A percentile compares a stretch with the other conserved stretches of the same genome.
These are phyloP conservation scores for Nakaseomyces sp. DNA, from an alignment of 1,139 yeast species.

Conservation along the genomic window DNA sequence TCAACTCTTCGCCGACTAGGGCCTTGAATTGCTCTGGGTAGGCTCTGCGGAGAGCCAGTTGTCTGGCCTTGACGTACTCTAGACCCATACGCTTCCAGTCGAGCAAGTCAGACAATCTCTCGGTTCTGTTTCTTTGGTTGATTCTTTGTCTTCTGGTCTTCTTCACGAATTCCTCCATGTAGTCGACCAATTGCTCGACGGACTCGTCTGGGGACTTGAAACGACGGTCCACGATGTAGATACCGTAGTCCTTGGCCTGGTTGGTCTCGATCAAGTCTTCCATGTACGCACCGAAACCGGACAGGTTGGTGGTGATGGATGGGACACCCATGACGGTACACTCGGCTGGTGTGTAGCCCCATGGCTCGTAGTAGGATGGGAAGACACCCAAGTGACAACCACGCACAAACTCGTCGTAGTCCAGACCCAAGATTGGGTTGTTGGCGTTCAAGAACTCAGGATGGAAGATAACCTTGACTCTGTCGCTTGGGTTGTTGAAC, in stretches of 20 bases:
- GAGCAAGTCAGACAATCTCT: conserved; percentile 79
- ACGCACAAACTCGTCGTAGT: conserved; percentile 94
- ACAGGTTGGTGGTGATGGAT: conserved; percentile 90
- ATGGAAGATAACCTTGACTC: conserved; percentile 93
- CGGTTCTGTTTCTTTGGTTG: conserved; percentile 95
- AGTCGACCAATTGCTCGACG: conserved; percentile 79
- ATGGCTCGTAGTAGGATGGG: conserved; percentile 97
- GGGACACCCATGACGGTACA: conserved; percentile 99
- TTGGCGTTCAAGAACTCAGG: conserved; percentile 94
- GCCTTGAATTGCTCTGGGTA: conserved; percentile 77
- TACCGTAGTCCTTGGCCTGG: conserved; percentile 83
- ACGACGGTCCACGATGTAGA: conserved; percentile 92
- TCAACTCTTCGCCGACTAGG: conserved; percentile 33
- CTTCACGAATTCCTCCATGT: conserved; percentile 80
- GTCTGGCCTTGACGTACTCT: conserved; percentile 92
- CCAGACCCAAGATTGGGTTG: conserved; percentile 87
- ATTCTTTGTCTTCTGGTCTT: conserved; percentile 95
- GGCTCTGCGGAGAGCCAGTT: conserved; percentile 83
- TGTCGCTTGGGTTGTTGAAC: conserved; percentile 81
- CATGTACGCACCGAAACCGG: conserved; percentile 98
- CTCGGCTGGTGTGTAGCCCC: conserved; percentile 99
- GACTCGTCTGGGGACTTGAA: conserved; percentile 90
- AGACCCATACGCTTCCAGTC: conserved; percentile 99
- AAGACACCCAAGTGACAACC: conserved; percentile 98
- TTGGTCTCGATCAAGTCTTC: conserved; percentile 87